These are phyloP conservation scores for Boletus rubroflammeus DNA, from an alignment of 768 basidiomycete species.

Conservation along the genomic window DNA sequence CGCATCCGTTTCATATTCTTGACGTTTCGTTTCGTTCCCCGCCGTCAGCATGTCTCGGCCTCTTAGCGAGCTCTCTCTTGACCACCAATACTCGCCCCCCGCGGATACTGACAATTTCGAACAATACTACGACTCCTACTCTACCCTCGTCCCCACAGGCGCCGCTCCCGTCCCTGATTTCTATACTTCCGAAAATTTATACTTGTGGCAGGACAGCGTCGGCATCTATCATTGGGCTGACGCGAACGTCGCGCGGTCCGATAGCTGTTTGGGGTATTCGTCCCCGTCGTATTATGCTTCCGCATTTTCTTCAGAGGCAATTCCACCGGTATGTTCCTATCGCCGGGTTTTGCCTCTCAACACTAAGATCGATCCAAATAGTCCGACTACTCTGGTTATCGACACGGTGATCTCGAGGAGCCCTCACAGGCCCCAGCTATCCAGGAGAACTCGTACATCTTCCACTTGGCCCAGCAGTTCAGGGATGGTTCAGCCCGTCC, in stretches of 20 bases:
- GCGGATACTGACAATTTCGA: conserved; percentile 15
- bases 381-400: conserved; percentile 18
- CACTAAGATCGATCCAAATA: conserved; percentile 7
- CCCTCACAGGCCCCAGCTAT: conserved; percentile 3
- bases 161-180: conserved; percentile 17
- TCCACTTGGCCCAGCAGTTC: conserved; percentile 24
- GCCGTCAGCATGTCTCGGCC: conserved; percentile 22
- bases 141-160: conserved; percentile 10
- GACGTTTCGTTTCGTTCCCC: conserved; percentile 16
- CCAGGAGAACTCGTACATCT: conserved; percentile 23
- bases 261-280: conserved; percentile 20
- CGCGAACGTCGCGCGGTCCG: conserved; percentile 24
- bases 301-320: conserved; percentile 13
- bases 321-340: conserved; percentile 17
- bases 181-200: conserved; percentile 28
- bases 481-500: conserved; percentile 17
- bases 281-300: conserved; percentile 14
- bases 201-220: conserved; percentile 27
- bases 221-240: conserved; percentile 29
- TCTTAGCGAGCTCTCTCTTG: conserved; percentile 19
- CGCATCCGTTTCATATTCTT: conserved; percentile 25
- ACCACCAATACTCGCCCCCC: conserved; percentile 15
- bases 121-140: conserved; percentile 21
- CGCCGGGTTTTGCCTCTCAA: background rate
- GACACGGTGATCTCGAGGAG: conserved; percentile 15